Percentiles rank a stretch among this genome's conserved stretches.
These are phyloP conservation scores for Niebla homalea DNA, from an alignment of 495 filamentous ascomycete species.

Conservation along the genomic window DNA sequence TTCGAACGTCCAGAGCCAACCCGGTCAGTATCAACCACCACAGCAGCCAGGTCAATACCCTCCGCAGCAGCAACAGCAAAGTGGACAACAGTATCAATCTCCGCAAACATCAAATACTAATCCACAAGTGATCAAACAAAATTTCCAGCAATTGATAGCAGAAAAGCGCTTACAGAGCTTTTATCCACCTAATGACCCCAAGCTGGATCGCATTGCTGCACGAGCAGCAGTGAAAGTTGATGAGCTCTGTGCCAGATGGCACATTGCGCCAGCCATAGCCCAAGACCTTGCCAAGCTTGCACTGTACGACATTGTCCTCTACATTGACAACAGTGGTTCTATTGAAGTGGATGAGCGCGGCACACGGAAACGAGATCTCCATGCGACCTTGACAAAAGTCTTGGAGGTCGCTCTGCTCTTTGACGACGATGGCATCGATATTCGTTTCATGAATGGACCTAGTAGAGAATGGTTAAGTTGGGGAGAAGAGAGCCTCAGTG, in stretches of 20 bases:
- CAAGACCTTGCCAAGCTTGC: constrained; percentile 55
- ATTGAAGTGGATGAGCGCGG: constrained; percentile 55
- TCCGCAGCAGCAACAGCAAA: constrained; percentile 15
- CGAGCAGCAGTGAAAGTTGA: constrained; percentile 32
- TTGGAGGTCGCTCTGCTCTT: constrained; percentile 55
- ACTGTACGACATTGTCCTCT: constrained; percentile 53
- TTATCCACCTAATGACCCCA: constrained; percentile 40
- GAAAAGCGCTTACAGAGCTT: constrained; percentile 45
- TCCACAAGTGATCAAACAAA: constrained; percentile 34
- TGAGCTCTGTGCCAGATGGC: constrained; percentile 40
- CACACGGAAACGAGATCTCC: constrained; percentile 51
- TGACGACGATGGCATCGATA: constrained; percentile 54
- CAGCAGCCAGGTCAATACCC: constrained; percentile 10
- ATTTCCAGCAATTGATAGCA: constrained; percentile 39
- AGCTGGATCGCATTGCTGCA: constrained; percentile 27
- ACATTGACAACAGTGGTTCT: constrained; percentile 60
- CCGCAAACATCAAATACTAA: constrained; percentile 26
- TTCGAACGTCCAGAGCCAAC: not conserved
- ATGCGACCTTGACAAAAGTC: constrained; percentile 47
- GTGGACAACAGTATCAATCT: constrained; percentile 17
- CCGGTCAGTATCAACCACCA: not conserved
- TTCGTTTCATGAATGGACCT: constrained; percentile 55
- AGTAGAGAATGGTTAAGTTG: not conserved
- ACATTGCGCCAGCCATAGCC: constrained; percentile 46
- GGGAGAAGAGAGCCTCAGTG: constrained; percentile 3